Percentiles rank a stretch among this genome's conserved stretches.
These are phyloP conservation scores for Lasiodiplodia sp. DNA, from an alignment of 2,329 filamentous ascomycete species.

Conservation along the genomic window DNA sequence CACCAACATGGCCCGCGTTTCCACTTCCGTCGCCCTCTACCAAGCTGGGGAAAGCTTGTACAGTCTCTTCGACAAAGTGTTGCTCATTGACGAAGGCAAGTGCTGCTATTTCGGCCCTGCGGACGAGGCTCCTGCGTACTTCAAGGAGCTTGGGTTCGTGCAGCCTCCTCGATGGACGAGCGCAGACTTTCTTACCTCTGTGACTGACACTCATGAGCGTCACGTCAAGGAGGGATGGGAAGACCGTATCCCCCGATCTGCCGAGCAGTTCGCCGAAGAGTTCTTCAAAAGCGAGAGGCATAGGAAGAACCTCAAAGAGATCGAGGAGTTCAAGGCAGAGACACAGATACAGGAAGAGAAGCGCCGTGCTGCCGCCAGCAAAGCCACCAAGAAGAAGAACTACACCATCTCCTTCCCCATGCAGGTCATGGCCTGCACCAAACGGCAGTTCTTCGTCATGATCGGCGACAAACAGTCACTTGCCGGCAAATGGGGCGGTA, in stretches of 20 bases:
- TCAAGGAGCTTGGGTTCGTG: constrained; percentile 71
- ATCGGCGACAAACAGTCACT: constrained; percentile 61
- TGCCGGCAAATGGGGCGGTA: constrained; percentile 59
- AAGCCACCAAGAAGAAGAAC: constrained; percentile 52
- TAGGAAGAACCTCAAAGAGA: constrained; percentile 48
- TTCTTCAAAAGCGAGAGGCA: constrained; percentile 48
- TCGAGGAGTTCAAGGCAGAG: constrained; percentile 49
- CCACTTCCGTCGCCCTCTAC: constrained; percentile 74
- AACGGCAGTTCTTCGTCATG: constrained; percentile 58
- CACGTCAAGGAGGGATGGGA: constrained; percentile 64
- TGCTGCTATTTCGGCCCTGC: constrained; percentile 69
- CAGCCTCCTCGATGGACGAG: constrained; percentile 72
- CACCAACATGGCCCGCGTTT: constrained; percentile 68
- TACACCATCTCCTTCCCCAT: constrained; percentile 49
- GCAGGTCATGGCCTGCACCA: constrained; percentile 50
- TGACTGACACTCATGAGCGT: constrained; percentile 69
- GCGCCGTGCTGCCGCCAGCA: constrained; percentile 41
- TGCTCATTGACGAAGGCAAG: constrained; percentile 50
- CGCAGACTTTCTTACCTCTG: constrained; percentile 75
- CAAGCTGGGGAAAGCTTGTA: constrained; percentile 63
- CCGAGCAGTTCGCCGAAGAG: constrained; percentile 61
- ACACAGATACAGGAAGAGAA: constrained; percentile 42
- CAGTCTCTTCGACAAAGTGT: constrained; percentile 49
- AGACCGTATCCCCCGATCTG: constrained; percentile 61
- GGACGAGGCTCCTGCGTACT: constrained; percentile 68